These are phyloP conservation scores for Solanum etuberosum DNA, from an alignment of 257 asterid genomes.

Conservation along the genomic window DNA sequence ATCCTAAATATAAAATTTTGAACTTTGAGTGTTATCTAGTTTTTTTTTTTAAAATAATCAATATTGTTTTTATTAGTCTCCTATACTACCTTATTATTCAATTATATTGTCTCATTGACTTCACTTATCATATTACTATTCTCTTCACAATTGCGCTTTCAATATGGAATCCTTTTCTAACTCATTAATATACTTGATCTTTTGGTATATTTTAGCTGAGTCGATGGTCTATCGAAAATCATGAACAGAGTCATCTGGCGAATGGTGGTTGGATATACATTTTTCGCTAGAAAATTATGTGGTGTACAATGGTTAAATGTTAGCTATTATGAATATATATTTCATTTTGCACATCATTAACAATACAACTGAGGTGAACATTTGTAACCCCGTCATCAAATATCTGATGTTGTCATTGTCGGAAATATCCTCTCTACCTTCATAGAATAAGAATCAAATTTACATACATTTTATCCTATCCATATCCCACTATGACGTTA, in stretches of 20 bases:
- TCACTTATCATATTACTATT: no score
- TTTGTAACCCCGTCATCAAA: fast-evolving
- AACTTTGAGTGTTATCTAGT: no score
- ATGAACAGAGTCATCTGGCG: background rate
- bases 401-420: background rate
- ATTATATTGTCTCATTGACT: no score
- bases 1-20: background rate
- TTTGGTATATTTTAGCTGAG: background rate
- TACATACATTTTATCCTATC: fast-evolving
- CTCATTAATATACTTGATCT: background rate
- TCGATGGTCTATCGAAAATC: no score
- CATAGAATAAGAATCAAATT: background rate
- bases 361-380: background rate
- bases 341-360: no score
- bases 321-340: no score
- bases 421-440: background rate
- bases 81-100: background rate
- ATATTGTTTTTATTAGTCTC: background rate
- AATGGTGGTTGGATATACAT: background rate
- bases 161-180: no score
- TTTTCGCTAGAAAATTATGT: no score
- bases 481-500: background rate
- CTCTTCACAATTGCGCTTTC: no score
- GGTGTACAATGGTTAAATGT: no score
- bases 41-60: background rate